Evolutionary conservation across 192 early-diverging fungal genomes (phyloP).

Genomic region (Mortierella antarctica): DNA sequence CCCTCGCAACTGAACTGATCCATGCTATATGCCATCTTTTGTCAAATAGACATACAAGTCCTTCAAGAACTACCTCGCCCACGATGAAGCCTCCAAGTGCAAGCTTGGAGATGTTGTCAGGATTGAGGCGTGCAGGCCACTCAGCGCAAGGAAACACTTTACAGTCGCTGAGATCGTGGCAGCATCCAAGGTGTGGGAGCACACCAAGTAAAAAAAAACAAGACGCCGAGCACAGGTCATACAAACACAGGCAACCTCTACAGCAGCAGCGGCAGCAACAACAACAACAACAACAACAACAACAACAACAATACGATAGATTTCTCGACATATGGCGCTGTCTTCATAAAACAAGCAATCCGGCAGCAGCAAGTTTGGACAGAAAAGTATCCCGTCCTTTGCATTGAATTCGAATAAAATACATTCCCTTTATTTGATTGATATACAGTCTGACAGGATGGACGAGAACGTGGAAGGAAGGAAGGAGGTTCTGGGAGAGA

Average conservation of each 20-base stretch:
- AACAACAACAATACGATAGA: too few relatives aligned
- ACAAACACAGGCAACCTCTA: not conserved
- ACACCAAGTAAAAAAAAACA: slow-evolving; percentile 12
- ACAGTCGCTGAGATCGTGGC: slow-evolving; percentile 85
- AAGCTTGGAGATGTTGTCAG: slow-evolving; percentile 91
- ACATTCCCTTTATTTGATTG: not conserved
- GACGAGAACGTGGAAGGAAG: not conserved
- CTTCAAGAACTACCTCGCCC: slow-evolving; percentile 90
- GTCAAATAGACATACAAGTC: slow-evolving; percentile 72
- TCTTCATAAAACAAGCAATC: too few relatives aligned
- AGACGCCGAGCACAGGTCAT: not conserved
- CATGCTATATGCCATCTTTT: not conserved
- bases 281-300: too few relatives aligned
- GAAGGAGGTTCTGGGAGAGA: not conserved
- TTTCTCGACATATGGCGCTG: too few relatives aligned
- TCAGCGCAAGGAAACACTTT: slow-evolving; percentile 91
- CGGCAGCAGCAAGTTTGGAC: too few relatives aligned
- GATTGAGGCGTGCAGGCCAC: slow-evolving; percentile 89
- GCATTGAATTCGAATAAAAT: too few relatives aligned
- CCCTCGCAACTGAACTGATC: too few relatives aligned
- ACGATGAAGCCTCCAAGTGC: slow-evolving; percentile 86
- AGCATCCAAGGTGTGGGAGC: slow-evolving; percentile 49
- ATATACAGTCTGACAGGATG: not conserved
- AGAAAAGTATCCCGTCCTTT: too few relatives aligned
- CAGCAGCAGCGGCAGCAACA: too few relatives aligned